Base-by-base conservation (phyloP, 805 yeast species). In the Saccharomycopsis oosterbeekiorum region DNA sequence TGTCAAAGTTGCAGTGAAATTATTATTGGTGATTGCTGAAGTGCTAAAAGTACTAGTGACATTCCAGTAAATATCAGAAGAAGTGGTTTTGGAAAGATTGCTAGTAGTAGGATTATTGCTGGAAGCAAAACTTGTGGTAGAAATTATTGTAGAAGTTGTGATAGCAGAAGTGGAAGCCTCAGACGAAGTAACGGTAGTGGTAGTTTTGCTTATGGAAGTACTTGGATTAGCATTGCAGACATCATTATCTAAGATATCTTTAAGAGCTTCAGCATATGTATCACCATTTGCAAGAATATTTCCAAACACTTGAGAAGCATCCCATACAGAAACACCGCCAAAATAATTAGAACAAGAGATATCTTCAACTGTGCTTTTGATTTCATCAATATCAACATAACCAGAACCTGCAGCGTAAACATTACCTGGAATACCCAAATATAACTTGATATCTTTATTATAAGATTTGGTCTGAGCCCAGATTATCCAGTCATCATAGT, bases 321-420 rank as follows among this genome's bases (percentile, higher is more conserved):
- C 96, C 97, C 98, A 92, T 64, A 91, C 75, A 80, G 86, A 83
- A 68, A 92, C 79, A 65, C 98, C 98, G 59, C 96, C 97, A 70
- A 91, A 88, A 65, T 74, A 70, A 0, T 69, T 53, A n/a, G 61
- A 54, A 10, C 54, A 41, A 0, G 60, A 51, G 26, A 71, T 65
- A 12, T 63, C 63, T 11, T 60, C 56, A n/a, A 76, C 60, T 53
- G 70, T 76, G 3, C 62, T 54, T n/a, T 67, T 47, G 29, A 77
- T 70, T 37, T 77, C 69, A 37, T 75, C 80, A 21, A 77, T 80
- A 47, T 77, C 74, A 39, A 76, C 75, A 66, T 81, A 86, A 17
- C 91, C 91, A 14, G 78, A 69, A 1, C 79, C 76, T 4, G 89
- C 87, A 56, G 86, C 81, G 43, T 75, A 56, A 21, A 75, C 42